Base-by-base conservation (phyloP, 495 filamentous ascomycete species). In the Parathielavia appendiculata region DNA sequence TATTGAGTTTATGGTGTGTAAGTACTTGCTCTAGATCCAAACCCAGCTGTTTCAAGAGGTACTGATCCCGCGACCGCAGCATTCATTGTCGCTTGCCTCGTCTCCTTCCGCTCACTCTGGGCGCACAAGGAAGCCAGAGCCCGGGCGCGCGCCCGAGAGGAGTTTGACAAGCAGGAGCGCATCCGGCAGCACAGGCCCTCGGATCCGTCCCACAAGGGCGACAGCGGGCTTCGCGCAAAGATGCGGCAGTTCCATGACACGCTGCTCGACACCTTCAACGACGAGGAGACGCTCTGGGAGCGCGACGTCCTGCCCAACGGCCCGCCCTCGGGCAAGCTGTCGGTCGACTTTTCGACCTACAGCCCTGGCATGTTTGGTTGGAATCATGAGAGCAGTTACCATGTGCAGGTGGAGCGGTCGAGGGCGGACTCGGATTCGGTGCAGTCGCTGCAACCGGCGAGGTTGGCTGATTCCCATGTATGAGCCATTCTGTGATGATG, bases 231-330 rank as follows among this genome's bases (percentile, higher is more conserved):
- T 16, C 40, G 40, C 40, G 40, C 40, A n/a, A 43, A 17, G 40
- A 43, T 43, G 40, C 40, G 16, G 1, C 40, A 16, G 14, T 7
- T 43, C 2, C 40, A 43, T 8, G 40, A 43, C 40, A 43, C 40
- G 7, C 40, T 43, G 40, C 40, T 43, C 40, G 40, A 43, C 40
- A 43, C 40, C 40, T 43, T 43, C 40, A 43, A 43, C 40, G 40
- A 43, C 40, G 40, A 43, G 10, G 40, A 43, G 40, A 43, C 40
- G 7, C 40, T 43, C 3, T 43, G 40, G 40, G 40, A 43, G 5
- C 40, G 16, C 13, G 40, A 43, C 40, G 40, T 43, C 40, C 40
- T 43, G 14, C 40, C 40, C 40, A 43, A 43, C 40, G 40, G 40
- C 13, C 40, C 40, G 16, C 40, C 40, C 16, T 43, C 40, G n/a